Evolutionary conservation across 2,329 filamentous ascomycete species (phyloP).

Genomic region (Microsporum audouinii): DNA sequence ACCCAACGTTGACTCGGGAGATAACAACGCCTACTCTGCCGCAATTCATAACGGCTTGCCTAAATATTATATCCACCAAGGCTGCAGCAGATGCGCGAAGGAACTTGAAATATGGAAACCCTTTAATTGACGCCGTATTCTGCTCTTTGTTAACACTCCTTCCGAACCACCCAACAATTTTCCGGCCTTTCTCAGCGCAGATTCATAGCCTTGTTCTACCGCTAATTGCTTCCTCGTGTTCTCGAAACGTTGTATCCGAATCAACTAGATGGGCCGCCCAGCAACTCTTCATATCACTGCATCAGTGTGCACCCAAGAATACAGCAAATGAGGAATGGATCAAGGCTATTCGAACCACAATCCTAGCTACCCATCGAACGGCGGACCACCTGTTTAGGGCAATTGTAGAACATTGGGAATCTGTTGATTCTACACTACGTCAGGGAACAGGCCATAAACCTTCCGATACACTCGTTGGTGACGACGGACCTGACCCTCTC

Average conservation of each 20-base stretch:
- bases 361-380: constrained; percentile 57
- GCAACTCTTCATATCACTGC: constrained; percentile 57
- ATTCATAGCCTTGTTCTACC: constrained; percentile 50
- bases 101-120: constrained; percentile 30
- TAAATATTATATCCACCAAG: constrained; percentile 51
- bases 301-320: constrained; percentile 71
- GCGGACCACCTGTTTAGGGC: constrained; percentile 68
- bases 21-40: constrained; percentile 75
- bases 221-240: constrained; percentile 54
- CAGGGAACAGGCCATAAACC: constrained; percentile 26
- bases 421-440: constrained; percentile 39
- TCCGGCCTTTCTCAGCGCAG: constrained; percentile 63
- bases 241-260: constrained; percentile 38
- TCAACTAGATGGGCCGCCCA: constrained; percentile 49
- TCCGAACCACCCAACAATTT: constrained; percentile 70
- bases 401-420: constrained; percentile 71
- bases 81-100: constrained; percentile 25
- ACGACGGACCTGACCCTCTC: constrained; percentile 32
- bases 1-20: constrained; percentile 72
- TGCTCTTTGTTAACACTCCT: constrained; percentile 61
- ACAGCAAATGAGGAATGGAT: constrained; percentile 67
- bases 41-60: constrained; percentile 58
- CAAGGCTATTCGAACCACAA: constrained; percentile 49
- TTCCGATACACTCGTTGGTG: constrained; percentile 27
- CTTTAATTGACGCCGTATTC: constrained; percentile 56